Evolutionary conservation across 2,329 filamentous ascomycete genomes (phyloP).

Genomic region (Neophaeococcomyces mojaviensis): DNA sequence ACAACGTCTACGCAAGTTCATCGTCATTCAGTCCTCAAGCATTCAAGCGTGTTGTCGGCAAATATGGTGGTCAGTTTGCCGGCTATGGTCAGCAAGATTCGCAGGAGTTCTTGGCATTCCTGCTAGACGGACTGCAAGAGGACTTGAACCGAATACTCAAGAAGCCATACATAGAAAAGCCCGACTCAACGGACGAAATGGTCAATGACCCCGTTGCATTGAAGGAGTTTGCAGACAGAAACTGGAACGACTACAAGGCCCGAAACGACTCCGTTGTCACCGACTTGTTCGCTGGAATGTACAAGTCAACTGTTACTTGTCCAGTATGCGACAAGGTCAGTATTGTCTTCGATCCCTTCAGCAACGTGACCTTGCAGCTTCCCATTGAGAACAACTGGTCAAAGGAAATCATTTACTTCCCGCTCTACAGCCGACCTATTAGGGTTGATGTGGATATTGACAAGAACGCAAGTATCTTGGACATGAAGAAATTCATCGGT

Average conservation of each 20-base stretch:
- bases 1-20: constrained; percentile 64
- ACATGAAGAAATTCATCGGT: constrained; percentile 45
- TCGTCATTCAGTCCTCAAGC: constrained; percentile 68
- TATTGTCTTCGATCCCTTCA: constrained; percentile 98
- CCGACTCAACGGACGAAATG: constrained; percentile 95
- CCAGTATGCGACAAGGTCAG: constrained; percentile 88
- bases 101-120: constrained; percentile 90
- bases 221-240: constrained; percentile 73
- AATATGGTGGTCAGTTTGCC: constrained; percentile 76
- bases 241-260: constrained; percentile 84
- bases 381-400: constrained; percentile 79
- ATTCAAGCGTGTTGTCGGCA: constrained; percentile 77
- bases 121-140: constrained; percentile 90
- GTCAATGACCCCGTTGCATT: constrained; percentile 75
- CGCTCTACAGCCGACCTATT: constrained; percentile 63
- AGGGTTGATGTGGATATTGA: constrained; percentile 69
- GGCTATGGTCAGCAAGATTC: constrained; percentile 96
- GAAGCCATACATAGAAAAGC: constrained; percentile 96
- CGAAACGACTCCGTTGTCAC: constrained; percentile 93
- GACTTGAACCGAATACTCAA: constrained; percentile 88
- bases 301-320: constrained; percentile 94
- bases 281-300: constrained; percentile 93
- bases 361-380: constrained; percentile 82
- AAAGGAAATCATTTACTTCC: constrained; percentile 68
- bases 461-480: constrained; percentile 54